Percentiles rank a stretch among this genome's conserved stretches.
Evolutionary conservation across 352 stramenopile genomes (phyloP).

Genomic region (Elongisporangium undulatum): DNA sequence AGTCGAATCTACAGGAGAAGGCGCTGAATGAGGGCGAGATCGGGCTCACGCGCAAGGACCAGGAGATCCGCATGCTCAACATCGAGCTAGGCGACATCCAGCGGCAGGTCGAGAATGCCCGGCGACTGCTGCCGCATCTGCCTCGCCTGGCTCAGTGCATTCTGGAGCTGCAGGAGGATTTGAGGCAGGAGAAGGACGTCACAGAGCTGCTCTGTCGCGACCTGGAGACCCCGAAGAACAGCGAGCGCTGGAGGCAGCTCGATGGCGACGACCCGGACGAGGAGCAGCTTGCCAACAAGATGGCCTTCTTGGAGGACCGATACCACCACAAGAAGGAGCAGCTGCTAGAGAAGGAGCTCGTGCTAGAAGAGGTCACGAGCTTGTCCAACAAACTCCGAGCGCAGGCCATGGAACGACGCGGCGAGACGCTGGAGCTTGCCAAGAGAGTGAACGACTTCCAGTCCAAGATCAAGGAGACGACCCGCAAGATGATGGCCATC

Average conservation of each 20-base stretch:
- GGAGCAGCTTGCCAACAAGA: constrained; percentile 83
- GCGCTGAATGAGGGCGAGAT: constrained; percentile 79
- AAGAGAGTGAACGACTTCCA: constrained; percentile 92
- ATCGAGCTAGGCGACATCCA: constrained; percentile 71
- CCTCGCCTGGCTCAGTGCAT: constrained; percentile 82
- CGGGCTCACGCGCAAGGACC: constrained; percentile 75
- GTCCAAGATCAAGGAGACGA: constrained; percentile 87
- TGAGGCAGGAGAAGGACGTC: constrained; percentile 82
- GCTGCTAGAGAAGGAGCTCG: constrained; percentile 92
- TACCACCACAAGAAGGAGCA: constrained; percentile 91
- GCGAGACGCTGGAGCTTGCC: constrained; percentile 78
- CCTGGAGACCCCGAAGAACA: constrained; percentile 89
- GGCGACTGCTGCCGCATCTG: constrained; percentile 69
- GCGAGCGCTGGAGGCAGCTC: constrained; percentile 83
- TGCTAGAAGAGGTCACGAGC: constrained; percentile 91
- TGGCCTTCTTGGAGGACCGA: constrained; percentile 80
- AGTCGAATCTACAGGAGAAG: constrained; percentile 87
- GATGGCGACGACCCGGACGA: constrained; percentile 87
- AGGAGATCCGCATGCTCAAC: constrained; percentile 74
- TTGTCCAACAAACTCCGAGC: constrained; percentile 80
- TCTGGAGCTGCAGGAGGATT: constrained; percentile 70
- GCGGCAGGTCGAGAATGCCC: constrained; percentile 67
- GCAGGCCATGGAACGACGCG: constrained; percentile 69
- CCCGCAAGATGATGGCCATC: constrained; percentile 93
- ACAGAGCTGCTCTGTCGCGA: constrained; percentile 88